Percentiles rank a stretch among this genome's conserved stretches.
These are phyloP conservation scores for Teunomyces pallodes DNA, from an alignment of 805 yeast species.

Conservation along the genomic window DNA sequence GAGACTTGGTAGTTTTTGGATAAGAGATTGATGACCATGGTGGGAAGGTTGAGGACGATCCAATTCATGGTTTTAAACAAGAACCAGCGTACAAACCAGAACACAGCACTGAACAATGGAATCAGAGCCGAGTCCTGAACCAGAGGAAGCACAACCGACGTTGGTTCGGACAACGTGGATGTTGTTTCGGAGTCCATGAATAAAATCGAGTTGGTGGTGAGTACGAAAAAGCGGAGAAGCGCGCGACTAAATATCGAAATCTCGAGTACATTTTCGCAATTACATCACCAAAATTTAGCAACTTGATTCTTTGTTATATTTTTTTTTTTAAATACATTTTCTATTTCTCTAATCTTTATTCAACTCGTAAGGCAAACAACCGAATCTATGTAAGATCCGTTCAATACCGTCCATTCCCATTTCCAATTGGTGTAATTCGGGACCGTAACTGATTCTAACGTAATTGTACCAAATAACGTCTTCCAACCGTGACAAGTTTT, in stretches of 20 bases:
- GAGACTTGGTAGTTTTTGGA: constrained; percentile 50
- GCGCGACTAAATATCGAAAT: neutral
- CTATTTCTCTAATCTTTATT: neutral
- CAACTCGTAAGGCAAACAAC: constrained; percentile 36
- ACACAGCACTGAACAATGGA: constrained; percentile 11
- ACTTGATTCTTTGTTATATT: neutral
- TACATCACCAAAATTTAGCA: no score
- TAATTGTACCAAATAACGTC: constrained; percentile 61
- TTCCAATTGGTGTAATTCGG: constrained; percentile 48
- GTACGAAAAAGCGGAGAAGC: neutral
- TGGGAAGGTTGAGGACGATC: constrained; percentile 15
- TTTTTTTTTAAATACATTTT: neutral
- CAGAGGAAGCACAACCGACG: constrained; percentile 8
- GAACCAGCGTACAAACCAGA: constrained; percentile 20
- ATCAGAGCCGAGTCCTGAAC: constrained; percentile 13
- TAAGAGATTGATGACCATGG: constrained; percentile 22
- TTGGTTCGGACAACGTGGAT: neutral
- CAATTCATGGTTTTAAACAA: constrained; percentile 16
- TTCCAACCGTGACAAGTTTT: constrained; percentile 43
- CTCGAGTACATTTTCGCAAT: no score
- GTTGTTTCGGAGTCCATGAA: neutral
- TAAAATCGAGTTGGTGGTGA: neutral
- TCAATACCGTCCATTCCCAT: constrained; percentile 63
- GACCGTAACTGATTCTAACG: constrained; percentile 60
- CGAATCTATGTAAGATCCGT: constrained; percentile 42